A percentile compares a stretch with the other conserved stretches of the same genome.
Evolutionary conservation across 2,329 filamentous ascomycete genomes (phyloP).

Genomic region (Tricladium varicosporioides): DNA sequence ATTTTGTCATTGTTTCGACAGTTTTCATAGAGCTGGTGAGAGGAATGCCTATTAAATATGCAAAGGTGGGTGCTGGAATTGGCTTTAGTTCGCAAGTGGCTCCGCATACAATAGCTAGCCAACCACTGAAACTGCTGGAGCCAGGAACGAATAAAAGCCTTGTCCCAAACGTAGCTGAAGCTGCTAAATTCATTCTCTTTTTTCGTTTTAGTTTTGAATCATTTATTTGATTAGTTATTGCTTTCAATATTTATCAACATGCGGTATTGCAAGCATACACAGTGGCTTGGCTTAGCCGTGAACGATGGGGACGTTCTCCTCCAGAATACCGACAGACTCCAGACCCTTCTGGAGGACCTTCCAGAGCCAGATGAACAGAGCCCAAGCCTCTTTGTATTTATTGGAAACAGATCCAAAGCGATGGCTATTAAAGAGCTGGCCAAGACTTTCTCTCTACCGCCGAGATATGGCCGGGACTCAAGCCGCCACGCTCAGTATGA

Average conservation of each 20-base stretch:
- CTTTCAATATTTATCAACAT: slow-evolving; percentile 8
- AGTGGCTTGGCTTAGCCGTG: slow-evolving; percentile 16
- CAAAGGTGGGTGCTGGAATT: slow-evolving; percentile 2
- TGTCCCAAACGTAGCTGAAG: too few relatives aligned
- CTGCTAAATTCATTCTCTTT: slow-evolving; percentile 1
- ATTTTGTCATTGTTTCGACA: slow-evolving; percentile 4
- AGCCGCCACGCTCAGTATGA: slow-evolving; percentile 11
- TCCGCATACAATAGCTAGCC: slow-evolving; percentile 1
- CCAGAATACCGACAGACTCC: slow-evolving; percentile 17
- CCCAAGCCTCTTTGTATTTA: slow-evolving; percentile 20
- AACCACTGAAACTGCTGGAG: slow-evolving; percentile 3
- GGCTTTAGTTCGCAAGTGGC: slow-evolving; percentile 13
- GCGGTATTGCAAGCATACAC: slow-evolving; percentile 20
- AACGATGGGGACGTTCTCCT: slow-evolving; percentile 15
- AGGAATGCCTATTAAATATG: slow-evolving; percentile 11
- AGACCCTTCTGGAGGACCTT: slow-evolving; percentile 19
- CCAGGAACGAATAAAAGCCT: slow-evolving; percentile 6
- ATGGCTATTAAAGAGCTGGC: slow-evolving; percentile 20
- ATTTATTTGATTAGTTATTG: background rate
- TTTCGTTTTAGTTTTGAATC: slow-evolving; percentile 1
- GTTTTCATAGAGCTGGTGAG: background rate
- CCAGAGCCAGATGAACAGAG: slow-evolving; percentile 15
- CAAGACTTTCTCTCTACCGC: slow-evolving; percentile 17
- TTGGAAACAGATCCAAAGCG: slow-evolving; percentile 20
- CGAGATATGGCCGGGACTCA: slow-evolving; percentile 8